These are phyloP conservation scores for Spathaspora passalidarum DNA, from an alignment of 805 yeast species.

Conservation along the genomic window DNA sequence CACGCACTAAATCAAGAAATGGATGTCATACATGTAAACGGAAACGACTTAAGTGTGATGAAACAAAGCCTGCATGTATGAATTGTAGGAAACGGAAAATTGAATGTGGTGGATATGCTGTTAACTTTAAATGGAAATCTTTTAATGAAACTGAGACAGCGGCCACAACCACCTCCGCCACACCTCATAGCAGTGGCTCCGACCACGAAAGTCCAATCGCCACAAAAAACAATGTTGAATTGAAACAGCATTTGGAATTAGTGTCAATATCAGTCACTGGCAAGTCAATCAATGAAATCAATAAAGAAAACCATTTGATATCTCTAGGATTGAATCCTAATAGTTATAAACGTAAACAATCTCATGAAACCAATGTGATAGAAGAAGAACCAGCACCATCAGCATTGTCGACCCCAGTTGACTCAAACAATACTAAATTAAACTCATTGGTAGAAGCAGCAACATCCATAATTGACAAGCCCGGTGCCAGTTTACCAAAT, in stretches of 20 bases:
- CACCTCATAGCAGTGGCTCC: background rate
- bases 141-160: slow-evolving; percentile 40
- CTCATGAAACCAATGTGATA: no score
- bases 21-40: slow-evolving; percentile 69
- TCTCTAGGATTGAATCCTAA: slow-evolving; percentile 52
- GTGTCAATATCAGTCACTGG: background rate
- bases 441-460: background rate
- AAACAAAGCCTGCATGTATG: slow-evolving; percentile 46
- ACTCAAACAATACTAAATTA: background rate
- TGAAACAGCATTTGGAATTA: slow-evolving; percentile 17
- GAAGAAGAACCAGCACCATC: slow-evolving; percentile 5
- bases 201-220: no score
- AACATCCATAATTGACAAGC: background rate
- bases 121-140: slow-evolving; percentile 61
- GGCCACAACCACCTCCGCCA: slow-evolving; percentile 42
- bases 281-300: slow-evolving; percentile 26
- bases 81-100: slow-evolving; percentile 46
- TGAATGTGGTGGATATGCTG: slow-evolving; percentile 60
- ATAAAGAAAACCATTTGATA: slow-evolving; percentile 47
- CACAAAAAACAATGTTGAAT: background rate
- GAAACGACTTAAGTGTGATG: slow-evolving; percentile 51
- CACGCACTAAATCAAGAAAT: slow-evolving; percentile 16
- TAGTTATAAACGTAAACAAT: slow-evolving; percentile 10
- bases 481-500: background rate
- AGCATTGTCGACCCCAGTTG: background rate